Evolutionary conservation across 768 basidiomycete species (phyloP), one percentile per base, ranked within the genome.

Genomic region (Lepiota brunneoincarnata): DNA sequence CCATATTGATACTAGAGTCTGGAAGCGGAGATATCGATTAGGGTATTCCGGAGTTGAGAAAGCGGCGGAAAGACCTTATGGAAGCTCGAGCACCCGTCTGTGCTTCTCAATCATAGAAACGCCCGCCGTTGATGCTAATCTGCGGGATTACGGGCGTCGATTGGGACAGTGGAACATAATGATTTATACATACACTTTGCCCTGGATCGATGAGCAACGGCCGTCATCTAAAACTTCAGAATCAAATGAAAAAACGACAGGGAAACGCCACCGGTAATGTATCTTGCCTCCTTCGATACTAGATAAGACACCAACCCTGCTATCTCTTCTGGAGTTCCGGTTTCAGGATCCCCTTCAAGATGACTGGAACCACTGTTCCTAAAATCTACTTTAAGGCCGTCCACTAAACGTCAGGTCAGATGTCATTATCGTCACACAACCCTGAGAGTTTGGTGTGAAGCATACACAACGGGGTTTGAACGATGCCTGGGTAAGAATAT

Each of bases 261-360:
- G 11, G 28, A 34, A 4, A 31, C 50, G n/a, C 12, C 43, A 60
- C 63, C 63, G 17, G 61, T 64, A 11, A 59, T 58, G 44, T 54
- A 61, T 38, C 44, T 49, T 1, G 61, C 58, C 24, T 61, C 60
- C 15, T 60, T 58, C 3, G 62, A 63, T 5, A 46, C 64, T 6
- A 65, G 49, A 46, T 58, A 65, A 17, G 64, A 61, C 2, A 65
- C 63, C 1, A 63, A 21, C 12, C 49, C 57, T 0, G 61, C 62
- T 18, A 63, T 43, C 10, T 63, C 60, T 15, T 59, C 55, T 17
- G 55, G 55, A 11, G 50, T 36, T 34, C 55, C 58, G 5, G 15
- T 15, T 6, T 20, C 38, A 1, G n/a, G 34, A 7, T 26, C 52
- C 28, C 31, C 18, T 4, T 43, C 52, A 44, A 24, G 18, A 11